Percentiles rank a stretch among this genome's conserved stretches.
These are phyloP conservation scores for Miscanthus lutarioriparius DNA, from an alignment of 176 grass and related monocot species.

Conservation along the genomic window DNA sequence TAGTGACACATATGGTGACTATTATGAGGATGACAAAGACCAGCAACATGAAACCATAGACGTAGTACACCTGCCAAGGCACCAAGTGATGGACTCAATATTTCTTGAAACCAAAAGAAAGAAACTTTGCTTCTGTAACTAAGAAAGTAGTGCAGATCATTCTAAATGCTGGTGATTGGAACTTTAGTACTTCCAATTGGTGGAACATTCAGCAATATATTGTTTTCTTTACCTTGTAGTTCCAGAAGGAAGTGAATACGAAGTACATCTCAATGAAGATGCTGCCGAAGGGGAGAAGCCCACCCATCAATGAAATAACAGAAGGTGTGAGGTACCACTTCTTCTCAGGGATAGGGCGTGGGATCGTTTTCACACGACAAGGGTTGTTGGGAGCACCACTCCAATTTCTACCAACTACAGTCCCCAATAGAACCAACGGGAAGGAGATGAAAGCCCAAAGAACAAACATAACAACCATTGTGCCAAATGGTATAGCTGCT, in stretches of 20 bases:
- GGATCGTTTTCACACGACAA: slow-evolving; percentile 96
- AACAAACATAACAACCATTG: slow-evolving; percentile 93
- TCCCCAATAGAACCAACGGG: slow-evolving; percentile 85
- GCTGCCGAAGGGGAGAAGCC: slow-evolving; percentile 93
- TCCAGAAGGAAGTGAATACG: slow-evolving; percentile 99
- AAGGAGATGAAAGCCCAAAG: slow-evolving; percentile 99
- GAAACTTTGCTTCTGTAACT: neutral
- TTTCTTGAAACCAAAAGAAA: slow-evolving; percentile 6
- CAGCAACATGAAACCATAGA: slow-evolving; percentile 98
- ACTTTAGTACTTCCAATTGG: neutral
- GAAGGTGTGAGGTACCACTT: slow-evolving; percentile 97
- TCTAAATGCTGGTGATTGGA: neutral
- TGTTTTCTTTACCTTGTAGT: slow-evolving; percentile 83
- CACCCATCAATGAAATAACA: slow-evolving; percentile 90
- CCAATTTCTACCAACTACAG: slow-evolving; percentile 96
- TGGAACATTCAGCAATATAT: slow-evolving; percentile 13
- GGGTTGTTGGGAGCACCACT: slow-evolving; percentile 97
- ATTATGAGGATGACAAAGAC: slow-evolving; percentile 98
- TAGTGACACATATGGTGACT: slow-evolving; percentile 94
- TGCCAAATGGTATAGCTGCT: slow-evolving; percentile 96
- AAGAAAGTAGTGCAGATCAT: neutral
- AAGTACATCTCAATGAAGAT: slow-evolving; percentile 99
- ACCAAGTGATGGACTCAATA: slow-evolving; percentile 14
- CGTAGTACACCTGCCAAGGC: slow-evolving; percentile 80
- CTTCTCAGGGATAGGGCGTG: slow-evolving; percentile 93